phyloP scores from a whole-genome alignment of 441 rosid species.

The Melastoma candidum region DNA sequence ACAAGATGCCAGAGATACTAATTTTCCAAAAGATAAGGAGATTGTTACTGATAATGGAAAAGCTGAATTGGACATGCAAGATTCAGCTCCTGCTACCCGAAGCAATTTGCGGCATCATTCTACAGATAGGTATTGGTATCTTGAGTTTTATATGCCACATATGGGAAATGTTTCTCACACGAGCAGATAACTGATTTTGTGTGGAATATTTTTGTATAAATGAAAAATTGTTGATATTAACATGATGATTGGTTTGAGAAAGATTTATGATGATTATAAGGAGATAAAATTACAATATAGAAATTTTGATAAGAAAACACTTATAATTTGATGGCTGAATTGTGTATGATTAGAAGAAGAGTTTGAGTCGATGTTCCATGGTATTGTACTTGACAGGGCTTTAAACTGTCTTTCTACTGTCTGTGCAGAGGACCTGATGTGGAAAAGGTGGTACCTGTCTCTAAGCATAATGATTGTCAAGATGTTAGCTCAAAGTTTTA shows the following conservation, averaged over 20 bases:
- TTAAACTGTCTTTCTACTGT: constrained; percentile 3
- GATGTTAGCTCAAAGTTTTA: constrained; percentile 26
- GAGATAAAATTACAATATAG: no score
- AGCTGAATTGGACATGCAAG: constrained; percentile 18
- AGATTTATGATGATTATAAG: no score
- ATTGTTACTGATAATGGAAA: constrained; percentile 14
- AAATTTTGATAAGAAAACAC: no score
- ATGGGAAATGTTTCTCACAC: constrained; percentile 28
- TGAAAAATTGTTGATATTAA: no score
- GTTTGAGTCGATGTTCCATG: no score
- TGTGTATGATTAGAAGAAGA: no score
- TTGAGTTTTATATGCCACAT: constrained; percentile 13
- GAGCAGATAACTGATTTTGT: constrained; percentile 4
- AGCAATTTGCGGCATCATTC: constrained; percentile 13
- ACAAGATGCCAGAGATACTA: constrained; percentile 20
- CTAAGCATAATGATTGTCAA: constrained; percentile 31
- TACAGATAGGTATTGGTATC: constrained; percentile 19
- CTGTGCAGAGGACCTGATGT: constrained; percentile 22
- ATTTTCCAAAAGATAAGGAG: constrained; percentile 14
- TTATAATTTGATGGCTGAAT: no score
- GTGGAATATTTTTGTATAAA: no score
- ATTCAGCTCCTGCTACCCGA: not conserved
- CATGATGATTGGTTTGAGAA: no score
- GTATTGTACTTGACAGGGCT: not conserved
- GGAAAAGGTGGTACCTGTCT: constrained; percentile 14